These are phyloP conservation scores for Trifolium pratense DNA, from an alignment of 306 rosid species.

Conservation along the genomic window DNA sequence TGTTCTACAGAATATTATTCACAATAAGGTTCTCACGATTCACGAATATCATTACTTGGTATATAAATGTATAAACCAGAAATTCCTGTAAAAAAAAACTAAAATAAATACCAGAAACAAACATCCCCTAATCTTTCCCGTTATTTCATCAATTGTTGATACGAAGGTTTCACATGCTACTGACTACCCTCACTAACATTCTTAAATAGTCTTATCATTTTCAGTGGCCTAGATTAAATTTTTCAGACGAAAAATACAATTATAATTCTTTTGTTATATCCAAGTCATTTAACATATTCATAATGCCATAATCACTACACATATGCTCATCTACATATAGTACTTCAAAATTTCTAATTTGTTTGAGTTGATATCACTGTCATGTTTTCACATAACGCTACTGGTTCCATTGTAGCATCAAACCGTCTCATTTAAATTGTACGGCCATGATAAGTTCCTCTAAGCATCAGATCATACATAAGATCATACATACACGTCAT, in stretches of 20 bases:
- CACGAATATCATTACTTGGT: no score
- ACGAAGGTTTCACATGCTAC: neutral
- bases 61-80: no score
- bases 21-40: no score
- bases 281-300: neutral
- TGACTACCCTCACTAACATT: neutral
- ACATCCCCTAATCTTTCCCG: no score
- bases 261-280: neutral
- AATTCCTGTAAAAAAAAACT: no score
- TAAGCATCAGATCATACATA: slow-evolving; percentile 17
- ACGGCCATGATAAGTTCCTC: neutral
- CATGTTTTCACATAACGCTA: neutral
- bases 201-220: neutral
- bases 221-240: neutral
- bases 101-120: no score
- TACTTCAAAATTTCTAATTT: neutral
- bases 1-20: no score
- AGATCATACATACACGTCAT: slow-evolving; percentile 21
- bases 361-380: neutral
- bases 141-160: no score
- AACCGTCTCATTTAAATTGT: neutral
- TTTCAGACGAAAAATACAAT: slow-evolving; percentile 1
- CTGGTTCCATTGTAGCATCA: neutral
- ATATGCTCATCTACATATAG: no score
- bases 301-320: neutral